Evolutionary conservation across 2,329 filamentous ascomycete genomes (phyloP).

Genomic region (Nemania serpens): DNA sequence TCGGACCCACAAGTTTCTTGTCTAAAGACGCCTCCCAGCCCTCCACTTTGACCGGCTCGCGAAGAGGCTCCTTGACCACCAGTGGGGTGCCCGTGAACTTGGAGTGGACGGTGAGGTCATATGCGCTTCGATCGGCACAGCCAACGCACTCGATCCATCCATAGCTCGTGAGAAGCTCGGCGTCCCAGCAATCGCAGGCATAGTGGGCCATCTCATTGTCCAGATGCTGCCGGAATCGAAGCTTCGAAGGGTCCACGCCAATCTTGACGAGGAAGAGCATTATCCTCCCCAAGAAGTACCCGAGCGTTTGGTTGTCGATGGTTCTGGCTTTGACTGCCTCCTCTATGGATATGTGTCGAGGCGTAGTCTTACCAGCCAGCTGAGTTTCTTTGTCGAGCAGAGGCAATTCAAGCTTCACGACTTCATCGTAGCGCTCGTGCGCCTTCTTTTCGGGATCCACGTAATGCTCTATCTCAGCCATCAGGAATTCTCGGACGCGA

Average conservation of each 20-base stretch:
- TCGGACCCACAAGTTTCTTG: slow-evolving; percentile 94
- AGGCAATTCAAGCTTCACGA: slow-evolving; percentile 80
- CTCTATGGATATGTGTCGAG: slow-evolving; percentile 76
- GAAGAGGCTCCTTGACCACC: slow-evolving; percentile 79
- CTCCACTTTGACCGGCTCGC: slow-evolving; percentile 78
- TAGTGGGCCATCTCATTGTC: slow-evolving; percentile 79
- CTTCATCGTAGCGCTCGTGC: slow-evolving; percentile 83
- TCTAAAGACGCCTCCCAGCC: slow-evolving; percentile 88
- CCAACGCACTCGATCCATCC: slow-evolving; percentile 99
- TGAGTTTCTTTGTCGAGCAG: slow-evolving; percentile 86
- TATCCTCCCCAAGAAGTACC: slow-evolving; percentile 95
- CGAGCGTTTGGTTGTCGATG: slow-evolving; percentile 96
- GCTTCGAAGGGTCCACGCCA: slow-evolving; percentile 82
- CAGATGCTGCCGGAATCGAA: slow-evolving; percentile 98
- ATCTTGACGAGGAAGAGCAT: slow-evolving; percentile 88
- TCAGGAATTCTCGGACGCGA: slow-evolving; percentile 69
- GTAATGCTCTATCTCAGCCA: slow-evolving; percentile 55
- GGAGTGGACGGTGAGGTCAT: slow-evolving; percentile 89
- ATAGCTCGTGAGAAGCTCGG: slow-evolving; percentile 85
- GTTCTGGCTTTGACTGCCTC: slow-evolving; percentile 81
- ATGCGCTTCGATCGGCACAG: slow-evolving; percentile 93
- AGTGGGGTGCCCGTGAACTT: slow-evolving; percentile 88
- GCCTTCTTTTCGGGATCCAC: slow-evolving; percentile 64
- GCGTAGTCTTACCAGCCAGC: slow-evolving; percentile 79
- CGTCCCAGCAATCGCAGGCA: slow-evolving; percentile 96